Percentiles rank a stretch among this genome's conserved stretches.
These are phyloP conservation scores for Eryngium alpinum DNA, from an alignment of 140 eudicot genomes.

Conservation along the genomic window DNA sequence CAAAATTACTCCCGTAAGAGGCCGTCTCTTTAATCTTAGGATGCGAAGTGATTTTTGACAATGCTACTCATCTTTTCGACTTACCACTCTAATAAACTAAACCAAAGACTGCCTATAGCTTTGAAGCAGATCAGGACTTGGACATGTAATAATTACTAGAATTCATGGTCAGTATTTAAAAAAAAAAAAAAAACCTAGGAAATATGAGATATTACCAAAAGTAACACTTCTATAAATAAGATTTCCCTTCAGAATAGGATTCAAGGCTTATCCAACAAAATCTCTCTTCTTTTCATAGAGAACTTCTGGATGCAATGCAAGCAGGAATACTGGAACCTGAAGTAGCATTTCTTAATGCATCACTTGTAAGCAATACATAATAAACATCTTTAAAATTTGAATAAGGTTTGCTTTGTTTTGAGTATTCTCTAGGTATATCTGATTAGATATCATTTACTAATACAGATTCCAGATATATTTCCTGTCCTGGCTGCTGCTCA, in stretches of 20 bases:
- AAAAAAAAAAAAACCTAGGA: too few relatives aligned
- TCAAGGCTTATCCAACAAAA: not conserved
- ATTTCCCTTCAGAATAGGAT: not conserved
- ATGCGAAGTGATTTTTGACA: too few relatives aligned
- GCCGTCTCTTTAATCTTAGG: too few relatives aligned
- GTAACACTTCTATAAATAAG: not conserved
- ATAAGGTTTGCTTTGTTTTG: not conserved
- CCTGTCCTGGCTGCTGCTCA: constrained; percentile 96
- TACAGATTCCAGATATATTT: constrained; percentile 74
- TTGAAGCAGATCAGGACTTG: too few relatives aligned
- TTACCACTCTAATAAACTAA: too few relatives aligned
- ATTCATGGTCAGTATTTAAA: too few relatives aligned
- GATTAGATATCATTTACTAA: not conserved
- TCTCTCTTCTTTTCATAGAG: constrained; percentile 34
- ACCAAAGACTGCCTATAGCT: too few relatives aligned
- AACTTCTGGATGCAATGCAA: constrained; percentile 83
- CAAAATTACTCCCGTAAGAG: too few relatives aligned
- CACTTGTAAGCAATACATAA: constrained; percentile 40
- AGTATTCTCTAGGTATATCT: not conserved
- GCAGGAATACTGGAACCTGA: constrained; percentile 94
- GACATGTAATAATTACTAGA: too few relatives aligned
- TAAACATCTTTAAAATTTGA: not conserved
- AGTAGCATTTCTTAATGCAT: constrained; percentile 87
- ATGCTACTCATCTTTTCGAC: too few relatives aligned
- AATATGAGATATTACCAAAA: not conserved